Evolutionary conservation across 2,329 filamentous ascomycete genomes (phyloP), one percentile per base, ranked within the genome.

Genomic region (Tolypocladium sp.): DNA sequence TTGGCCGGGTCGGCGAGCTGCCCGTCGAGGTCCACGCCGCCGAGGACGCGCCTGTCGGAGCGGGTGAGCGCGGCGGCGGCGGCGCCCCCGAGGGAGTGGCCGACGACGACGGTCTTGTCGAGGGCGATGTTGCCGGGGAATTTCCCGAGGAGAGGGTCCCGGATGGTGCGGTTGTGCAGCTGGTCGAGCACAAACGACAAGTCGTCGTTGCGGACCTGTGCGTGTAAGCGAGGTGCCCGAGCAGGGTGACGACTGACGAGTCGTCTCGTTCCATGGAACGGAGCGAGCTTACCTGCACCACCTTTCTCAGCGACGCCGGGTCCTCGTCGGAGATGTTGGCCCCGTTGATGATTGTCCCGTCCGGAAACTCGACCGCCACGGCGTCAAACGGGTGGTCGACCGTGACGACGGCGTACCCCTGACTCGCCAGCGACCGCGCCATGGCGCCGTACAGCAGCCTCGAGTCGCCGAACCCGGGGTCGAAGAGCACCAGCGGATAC

Each of bases 301-400:
- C 55, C 37, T 65, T 65, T 51, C 60, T 53, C 22, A 70, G 59
- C 2, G 40, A 60, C 0, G 59, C 35, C 13, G 44, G 49, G 41
- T 64, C 60, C 37, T 61, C 59, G 33, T 54, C 52, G 4, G 63
- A 60, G 25, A 56, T 59, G 41, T 67, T 63, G 3, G 58, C 60
- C 1, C 67, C 60, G 58, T 65, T 65, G 10, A 71, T 65, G 13
- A 73, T 60, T 1, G 69, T 69, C 4, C 73, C 78, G 58, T 80
- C 68, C 0, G 78, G 75, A n/a, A 78, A 80, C 58, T 80, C 73
- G 10, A 82, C 73, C 25, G 78, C 68, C 0, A 66, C 59, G 0
- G 75, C 70, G 55, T 82, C 79, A 55, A 77, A 75, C 0, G 79
- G 73, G 56, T 82, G 80, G 59, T 83, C 81, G 30, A 83, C 67